Evolutionary conservation across 345 rosid species (phyloP).

Genomic region (Boechera retrofracta): DNA sequence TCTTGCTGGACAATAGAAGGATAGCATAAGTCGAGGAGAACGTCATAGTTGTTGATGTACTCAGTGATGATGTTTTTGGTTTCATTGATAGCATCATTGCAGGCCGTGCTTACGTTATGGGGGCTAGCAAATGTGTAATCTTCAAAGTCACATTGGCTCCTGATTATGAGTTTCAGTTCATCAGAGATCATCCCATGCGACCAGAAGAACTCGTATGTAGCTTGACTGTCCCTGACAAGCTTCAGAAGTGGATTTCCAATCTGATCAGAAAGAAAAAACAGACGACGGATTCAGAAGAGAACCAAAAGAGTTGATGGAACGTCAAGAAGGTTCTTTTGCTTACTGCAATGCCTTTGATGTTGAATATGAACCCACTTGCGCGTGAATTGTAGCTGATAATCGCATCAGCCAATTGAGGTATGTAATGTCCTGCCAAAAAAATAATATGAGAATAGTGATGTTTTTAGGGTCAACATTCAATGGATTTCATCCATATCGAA

Average conservation of each 20-base stretch:
- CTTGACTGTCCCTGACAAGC: slow-evolving; percentile 66
- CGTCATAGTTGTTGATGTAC: slow-evolving; percentile 66
- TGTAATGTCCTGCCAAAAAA: slow-evolving; percentile 69
- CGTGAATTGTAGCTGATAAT: slow-evolving; percentile 65
- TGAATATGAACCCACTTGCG: slow-evolving; percentile 73
- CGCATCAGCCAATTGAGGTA: slow-evolving; percentile 78
- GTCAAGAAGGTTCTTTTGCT: slow-evolving; percentile 42
- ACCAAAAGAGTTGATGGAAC: neutral
- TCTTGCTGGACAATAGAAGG: slow-evolving; percentile 83
- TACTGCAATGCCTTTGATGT: slow-evolving; percentile 92
- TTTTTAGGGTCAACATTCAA: neutral
- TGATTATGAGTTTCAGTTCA: slow-evolving; percentile 66
- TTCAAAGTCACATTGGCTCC: slow-evolving; percentile 62
- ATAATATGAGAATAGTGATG: neutral
- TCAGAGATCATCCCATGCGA: slow-evolving; percentile 94
- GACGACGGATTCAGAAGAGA: neutral
- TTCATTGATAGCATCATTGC: slow-evolving; percentile 51
- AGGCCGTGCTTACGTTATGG: slow-evolving; percentile 51
- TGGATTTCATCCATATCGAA: neutral
- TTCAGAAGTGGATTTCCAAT: slow-evolving; percentile 86
- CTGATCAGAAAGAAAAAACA: slow-evolving; percentile 44
- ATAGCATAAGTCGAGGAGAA: slow-evolving; percentile 76
- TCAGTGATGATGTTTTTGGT: slow-evolving; percentile 49
- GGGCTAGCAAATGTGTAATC: slow-evolving; percentile 44
- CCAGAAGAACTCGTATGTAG: slow-evolving; percentile 78